phyloP scores from a whole-genome alignment of 1,139 yeast species.

The Meyerozyma carpophila region DNA sequence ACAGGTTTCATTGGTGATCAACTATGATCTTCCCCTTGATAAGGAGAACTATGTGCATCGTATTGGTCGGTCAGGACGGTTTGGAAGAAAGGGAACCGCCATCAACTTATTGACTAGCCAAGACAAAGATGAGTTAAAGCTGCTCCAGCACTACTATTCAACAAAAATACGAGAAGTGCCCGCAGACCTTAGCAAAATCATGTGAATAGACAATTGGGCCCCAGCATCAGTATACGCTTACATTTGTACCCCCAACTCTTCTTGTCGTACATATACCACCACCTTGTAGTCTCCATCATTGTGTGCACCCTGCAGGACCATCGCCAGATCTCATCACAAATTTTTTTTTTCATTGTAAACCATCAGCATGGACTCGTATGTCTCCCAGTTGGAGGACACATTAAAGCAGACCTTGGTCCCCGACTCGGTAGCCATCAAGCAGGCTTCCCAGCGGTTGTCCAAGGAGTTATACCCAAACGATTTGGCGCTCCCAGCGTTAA shows the following conservation, averaged over 20 bases:
- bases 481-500: conserved; percentile 71
- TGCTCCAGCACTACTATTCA: conserved; percentile 71
- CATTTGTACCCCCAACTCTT: neutral
- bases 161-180: conserved; percentile 89
- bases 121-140: conserved; percentile 57
- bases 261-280: neutral
- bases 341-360: conserved; percentile 2
- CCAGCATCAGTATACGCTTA: neutral
- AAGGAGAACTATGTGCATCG: conserved; percentile 89
- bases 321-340: conserved; percentile 1
- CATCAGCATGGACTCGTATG: conserved; percentile 26
- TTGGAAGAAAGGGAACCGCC: conserved; percentile 95
- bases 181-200: conserved; percentile 52
- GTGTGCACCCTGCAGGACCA: neutral
- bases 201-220: conserved; percentile 12
- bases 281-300: too few relatives aligned
- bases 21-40: conserved; percentile 83
- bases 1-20: conserved; percentile 91
- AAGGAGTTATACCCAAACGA: conserved; percentile 71
- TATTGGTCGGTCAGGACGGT: conserved; percentile 92
- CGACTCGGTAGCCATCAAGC: conserved; percentile 70
- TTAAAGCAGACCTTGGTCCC: conserved; percentile 73
- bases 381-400: conserved; percentile 70
- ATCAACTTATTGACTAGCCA: conserved; percentile 77
- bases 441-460: conserved; percentile 72